Evolutionary conservation across 805 yeast species (phyloP).

Genomic region (Candida maesae): DNA sequence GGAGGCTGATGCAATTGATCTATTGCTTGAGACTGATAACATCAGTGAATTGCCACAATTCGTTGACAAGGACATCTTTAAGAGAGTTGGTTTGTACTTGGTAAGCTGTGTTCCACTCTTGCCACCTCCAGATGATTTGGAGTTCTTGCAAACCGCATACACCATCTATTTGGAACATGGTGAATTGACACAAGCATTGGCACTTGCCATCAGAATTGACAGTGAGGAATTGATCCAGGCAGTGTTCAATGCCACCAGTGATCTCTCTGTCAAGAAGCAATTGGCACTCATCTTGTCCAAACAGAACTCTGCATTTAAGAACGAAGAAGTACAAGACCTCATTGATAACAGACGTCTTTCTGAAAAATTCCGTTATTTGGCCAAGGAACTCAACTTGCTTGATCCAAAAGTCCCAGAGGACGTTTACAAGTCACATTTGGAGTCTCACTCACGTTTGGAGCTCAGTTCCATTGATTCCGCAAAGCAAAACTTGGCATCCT

Average conservation of each 20-base stretch:
- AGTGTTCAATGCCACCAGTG: conserved; percentile 79
- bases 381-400: conserved; percentile 80
- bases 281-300: conserved; percentile 84
- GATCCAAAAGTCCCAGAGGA: conserved; percentile 95
- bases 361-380: conserved; percentile 75
- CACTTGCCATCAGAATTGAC: conserved; percentile 85
- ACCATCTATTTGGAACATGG: conserved; percentile 75
- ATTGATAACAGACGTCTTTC: conserved; percentile 75
- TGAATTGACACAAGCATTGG: conserved; percentile 84
- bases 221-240: conserved; percentile 71
- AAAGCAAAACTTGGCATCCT: conserved; percentile 88
- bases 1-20: conserved; percentile 97
- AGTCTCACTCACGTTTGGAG: conserved; percentile 54
- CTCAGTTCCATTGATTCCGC: conserved; percentile 74
- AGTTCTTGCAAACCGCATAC: conserved; percentile 84
- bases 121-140: conserved; percentile 90
- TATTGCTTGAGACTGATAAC: conserved; percentile 82
- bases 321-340: conserved; percentile 75
- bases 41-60: conserved; percentile 78
- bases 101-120: conserved; percentile 94
- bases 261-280: conserved; percentile 76
- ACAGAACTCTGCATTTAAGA: conserved; percentile 78
- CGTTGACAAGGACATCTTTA: conserved; percentile 80
- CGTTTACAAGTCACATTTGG: conserved; percentile 86
- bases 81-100: conserved; percentile 90